Conservation (phyloP, 148 eudicot species). For the Rhododendron henanense region DNA sequence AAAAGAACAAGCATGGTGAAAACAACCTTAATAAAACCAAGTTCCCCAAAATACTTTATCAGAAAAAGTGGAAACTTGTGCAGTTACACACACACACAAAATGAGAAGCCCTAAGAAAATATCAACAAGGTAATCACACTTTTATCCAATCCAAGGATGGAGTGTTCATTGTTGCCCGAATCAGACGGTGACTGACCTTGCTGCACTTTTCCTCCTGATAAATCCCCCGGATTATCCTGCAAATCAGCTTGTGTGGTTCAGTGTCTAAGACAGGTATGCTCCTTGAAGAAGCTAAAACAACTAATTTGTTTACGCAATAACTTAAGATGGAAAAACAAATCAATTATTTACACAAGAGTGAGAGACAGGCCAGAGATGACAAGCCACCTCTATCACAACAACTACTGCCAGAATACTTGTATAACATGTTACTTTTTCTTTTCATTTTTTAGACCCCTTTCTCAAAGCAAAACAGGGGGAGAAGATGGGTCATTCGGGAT, state of each 20-base stretch:
- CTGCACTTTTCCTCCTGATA: conserved; percentile 18
- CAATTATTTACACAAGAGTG: background rate
- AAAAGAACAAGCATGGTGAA: background rate
- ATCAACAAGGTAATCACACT: conserved; percentile 7
- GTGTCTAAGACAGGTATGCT: background rate
- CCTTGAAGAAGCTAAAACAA: conserved; percentile 1
- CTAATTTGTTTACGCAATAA: background rate
- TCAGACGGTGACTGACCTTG: conserved; percentile 24
- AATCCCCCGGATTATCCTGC: conserved; percentile 40
- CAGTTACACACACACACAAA: background rate
- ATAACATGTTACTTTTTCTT: background rate
- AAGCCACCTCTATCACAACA: background rate
- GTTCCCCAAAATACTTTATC: background rate
- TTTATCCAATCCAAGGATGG: conserved; percentile 23
- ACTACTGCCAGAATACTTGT: background rate
- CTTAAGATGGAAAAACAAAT: background rate
- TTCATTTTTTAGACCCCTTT: background rate
- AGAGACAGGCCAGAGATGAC: background rate
- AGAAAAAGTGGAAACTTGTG: background rate
- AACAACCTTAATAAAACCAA: background rate
- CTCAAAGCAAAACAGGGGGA: background rate
- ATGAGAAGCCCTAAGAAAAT: background rate
- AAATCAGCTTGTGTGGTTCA: conserved; percentile 12
- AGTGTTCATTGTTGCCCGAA: conserved; percentile 9
- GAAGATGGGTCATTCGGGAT: background rate